These are phyloP conservation scores for Lomentospora prolificans DNA, from an alignment of 2,329 filamentous ascomycete species.

Conservation along the genomic window DNA sequence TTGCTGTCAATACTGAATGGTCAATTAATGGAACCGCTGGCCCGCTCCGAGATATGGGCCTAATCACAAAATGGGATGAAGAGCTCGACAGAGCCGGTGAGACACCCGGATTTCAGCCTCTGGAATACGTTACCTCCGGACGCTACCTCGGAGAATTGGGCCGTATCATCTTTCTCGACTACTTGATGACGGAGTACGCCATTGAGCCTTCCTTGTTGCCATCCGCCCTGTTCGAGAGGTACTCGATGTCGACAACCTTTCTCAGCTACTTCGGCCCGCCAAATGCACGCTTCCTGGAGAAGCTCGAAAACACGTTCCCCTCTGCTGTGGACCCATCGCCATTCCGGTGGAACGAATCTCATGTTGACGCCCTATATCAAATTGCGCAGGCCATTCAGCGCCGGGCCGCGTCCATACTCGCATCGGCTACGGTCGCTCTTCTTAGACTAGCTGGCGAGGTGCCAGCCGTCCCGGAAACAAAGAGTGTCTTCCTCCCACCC, in stretches of 20 bases:
- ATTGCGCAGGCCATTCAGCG: constrained; percentile 62
- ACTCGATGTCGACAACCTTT: constrained; percentile 62
- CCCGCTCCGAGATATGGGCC: constrained; percentile 50
- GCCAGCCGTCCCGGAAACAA: constrained; percentile 19
- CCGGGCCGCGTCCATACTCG: constrained; percentile 64
- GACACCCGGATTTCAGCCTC: constrained; percentile 65
- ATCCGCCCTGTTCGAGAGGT: constrained; percentile 40
- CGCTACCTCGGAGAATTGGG: constrained; percentile 70
- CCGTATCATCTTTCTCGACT: constrained; percentile 59
- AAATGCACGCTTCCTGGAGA: constrained; percentile 32
- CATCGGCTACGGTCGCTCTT: constrained; percentile 61
- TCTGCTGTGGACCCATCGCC: constrained; percentile 27
- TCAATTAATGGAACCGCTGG: constrained; percentile 66
- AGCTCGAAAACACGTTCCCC: constrained; percentile 44
- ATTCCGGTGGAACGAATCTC: constrained; percentile 53
- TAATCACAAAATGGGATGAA: constrained; percentile 64
- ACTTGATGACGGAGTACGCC: constrained; percentile 36
- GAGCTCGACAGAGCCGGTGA: constrained; percentile 58
- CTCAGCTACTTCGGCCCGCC: constrained; percentile 59
- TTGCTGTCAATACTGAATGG: constrained; percentile 78
- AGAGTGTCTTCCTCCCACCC: constrained; percentile 7
- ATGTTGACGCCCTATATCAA: constrained; percentile 49
- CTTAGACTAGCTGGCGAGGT: constrained; percentile 62
- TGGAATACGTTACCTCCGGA: constrained; percentile 78
- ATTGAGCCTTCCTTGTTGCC: constrained; percentile 40